A percentile compares a stretch with the other conserved stretches of the same genome.
Conservation (phyloP, 2,329 filamentous ascomycete genomes). For the Fusarium xylarioides region DNA sequence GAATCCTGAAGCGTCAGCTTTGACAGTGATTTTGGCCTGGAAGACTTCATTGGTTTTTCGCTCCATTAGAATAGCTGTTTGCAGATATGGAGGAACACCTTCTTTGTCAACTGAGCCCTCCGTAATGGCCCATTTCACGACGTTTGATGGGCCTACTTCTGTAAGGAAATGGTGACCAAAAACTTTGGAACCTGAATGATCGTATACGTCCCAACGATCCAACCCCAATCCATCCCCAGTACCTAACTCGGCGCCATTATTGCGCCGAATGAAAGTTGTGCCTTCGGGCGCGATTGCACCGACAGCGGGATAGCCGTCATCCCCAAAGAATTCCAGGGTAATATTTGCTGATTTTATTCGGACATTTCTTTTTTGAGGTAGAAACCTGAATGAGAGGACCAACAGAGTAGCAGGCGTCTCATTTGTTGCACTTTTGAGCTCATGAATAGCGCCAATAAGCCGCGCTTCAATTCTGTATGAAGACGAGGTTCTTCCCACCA, state of each 20-base stretch:
- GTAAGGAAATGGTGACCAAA: too few species aligned
- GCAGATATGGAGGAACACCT: not conserved
- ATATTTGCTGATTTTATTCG: not conserved
- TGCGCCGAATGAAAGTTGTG: too few species aligned
- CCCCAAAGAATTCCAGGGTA: not conserved
- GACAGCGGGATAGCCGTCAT: too few species aligned
- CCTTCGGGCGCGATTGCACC: too few species aligned
- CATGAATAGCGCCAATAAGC: not conserved
- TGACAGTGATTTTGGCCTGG: not conserved
- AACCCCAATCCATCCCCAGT: too few species aligned
- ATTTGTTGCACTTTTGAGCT: rapidly evolving
- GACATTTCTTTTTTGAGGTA: rapidly evolving
- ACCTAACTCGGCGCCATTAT: too few species aligned
- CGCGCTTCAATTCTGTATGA: not conserved
- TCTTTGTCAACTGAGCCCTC: rapidly evolving
- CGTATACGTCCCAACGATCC: too few species aligned
- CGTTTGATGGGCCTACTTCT: too few species aligned
- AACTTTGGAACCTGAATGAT: too few species aligned
- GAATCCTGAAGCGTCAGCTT: not conserved
- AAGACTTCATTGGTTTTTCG: not conserved
- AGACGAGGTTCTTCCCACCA: not conserved
- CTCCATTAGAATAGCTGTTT: not conserved
- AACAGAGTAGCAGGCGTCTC: not conserved
- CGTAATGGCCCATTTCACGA: not conserved
- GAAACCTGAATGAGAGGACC: not conserved